Base-by-base conservation (phyloP, 495 filamentous ascomycete genomes). In the Talaromyces nanjingensis region DNA sequence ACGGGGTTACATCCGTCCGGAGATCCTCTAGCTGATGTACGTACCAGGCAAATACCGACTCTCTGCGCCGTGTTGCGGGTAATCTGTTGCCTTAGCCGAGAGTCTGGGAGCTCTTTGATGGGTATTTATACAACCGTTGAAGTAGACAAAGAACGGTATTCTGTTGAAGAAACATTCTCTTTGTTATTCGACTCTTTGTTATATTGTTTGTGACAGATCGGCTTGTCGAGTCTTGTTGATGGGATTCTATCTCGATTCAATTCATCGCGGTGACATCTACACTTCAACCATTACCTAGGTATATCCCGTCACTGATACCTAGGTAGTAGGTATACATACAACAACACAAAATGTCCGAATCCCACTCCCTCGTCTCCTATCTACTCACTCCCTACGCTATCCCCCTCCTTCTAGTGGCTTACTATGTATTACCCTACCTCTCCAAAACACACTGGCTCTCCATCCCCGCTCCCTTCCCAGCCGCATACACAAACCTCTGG, bases 401-500 rank as follows among this genome's bases (percentile, higher is more conserved):
- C 25, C 68, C 84, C 11, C 75, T 82, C 22, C 70, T 84, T 12
- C 60, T 84, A 1, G 64, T 83, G 9, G 72, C 82, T 60, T 93
- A 84, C 76, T 94, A 85, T 68, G 25, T 92, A 27, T 74, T 88
- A 47, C 86, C 89, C 0, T 94, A 93, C 73, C 66, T 93, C 31
- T 79, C 86, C 58, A 87, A 86, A 67, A 77, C 79, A 67, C 77
- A 80, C 14, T 79, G 94, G 64, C 79, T 83, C 49, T 75, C 81
- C 62, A 86, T 94, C 53, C 90, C 91, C 1, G 79, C 80, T 5
- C 89, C 91, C 0, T 84, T 87, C 47, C 63, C 77, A 0, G 86
- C 86, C 3, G 87, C 85, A 52, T 91, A 90, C 73, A 84, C 89
- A 34, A 90, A 92, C 69, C 75, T 91, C 29, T 96, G 92, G 92